Evolutionary conservation across 2,329 filamentous ascomycete genomes (phyloP).

Genomic region (Xylaria sp.): DNA sequence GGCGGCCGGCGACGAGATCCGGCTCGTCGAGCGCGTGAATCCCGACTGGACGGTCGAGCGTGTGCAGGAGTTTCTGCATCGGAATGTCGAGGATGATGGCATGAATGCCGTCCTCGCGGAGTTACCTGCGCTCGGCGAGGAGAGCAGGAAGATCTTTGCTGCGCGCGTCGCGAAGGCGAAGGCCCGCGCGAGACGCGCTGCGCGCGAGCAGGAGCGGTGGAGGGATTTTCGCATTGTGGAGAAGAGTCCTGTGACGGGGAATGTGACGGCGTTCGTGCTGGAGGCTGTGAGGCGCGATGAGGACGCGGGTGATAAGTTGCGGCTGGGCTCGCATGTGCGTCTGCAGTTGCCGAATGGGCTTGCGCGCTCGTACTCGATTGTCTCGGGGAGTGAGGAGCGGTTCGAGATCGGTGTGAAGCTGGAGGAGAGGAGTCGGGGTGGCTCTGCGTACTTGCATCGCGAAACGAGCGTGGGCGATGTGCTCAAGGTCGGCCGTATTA

Average conservation of each 20-base stretch:
- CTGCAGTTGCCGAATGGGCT: constrained; percentile 53
- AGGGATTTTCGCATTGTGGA: constrained; percentile 43
- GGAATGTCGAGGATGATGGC: constrained; percentile 44
- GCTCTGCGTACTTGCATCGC: constrained; percentile 54
- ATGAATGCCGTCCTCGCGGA: constrained; percentile 49
- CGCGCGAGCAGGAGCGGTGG: constrained; percentile 35
- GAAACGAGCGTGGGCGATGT: constrained; percentile 42
- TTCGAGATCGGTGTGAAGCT: constrained; percentile 57
- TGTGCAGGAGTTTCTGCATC: constrained; percentile 58
- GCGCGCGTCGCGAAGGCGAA: constrained; percentile 45
- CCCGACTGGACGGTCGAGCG: constrained; percentile 59
- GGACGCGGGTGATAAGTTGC: constrained; percentile 32
- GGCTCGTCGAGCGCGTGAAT: constrained; percentile 48
- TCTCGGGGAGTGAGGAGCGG: constrained; percentile 43
- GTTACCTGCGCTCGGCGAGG: constrained; percentile 46
- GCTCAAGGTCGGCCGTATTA: constrained; percentile 48
- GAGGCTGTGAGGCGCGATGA: constrained; percentile 38
- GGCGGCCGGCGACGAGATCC: constrained; percentile 51
- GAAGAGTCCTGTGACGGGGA: constrained; percentile 46
- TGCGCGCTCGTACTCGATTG: constrained; percentile 55
- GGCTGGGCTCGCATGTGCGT: constrained; percentile 48
- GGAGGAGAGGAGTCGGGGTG: constrained; percentile 52
- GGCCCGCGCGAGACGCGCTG: constrained; percentile 28
- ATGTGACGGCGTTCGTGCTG: constrained; percentile 48
- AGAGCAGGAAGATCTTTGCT: constrained; percentile 45